phyloP scores from a whole-genome alignment of 306 rosid genomes.

The Lupinus albus region DNA sequence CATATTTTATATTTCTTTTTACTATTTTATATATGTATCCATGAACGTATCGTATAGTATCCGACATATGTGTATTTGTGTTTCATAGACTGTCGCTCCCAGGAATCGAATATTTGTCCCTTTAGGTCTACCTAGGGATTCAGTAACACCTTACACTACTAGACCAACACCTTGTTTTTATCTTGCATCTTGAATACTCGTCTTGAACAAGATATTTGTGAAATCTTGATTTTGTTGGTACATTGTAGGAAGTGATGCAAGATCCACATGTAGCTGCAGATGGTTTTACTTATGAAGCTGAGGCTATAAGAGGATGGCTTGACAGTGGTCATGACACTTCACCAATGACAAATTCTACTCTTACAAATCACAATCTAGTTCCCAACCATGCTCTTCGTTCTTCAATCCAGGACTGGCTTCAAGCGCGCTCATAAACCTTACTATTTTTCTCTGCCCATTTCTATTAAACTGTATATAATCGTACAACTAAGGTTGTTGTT shows the following conservation, averaged over 20 bases:
- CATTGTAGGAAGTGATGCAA: constrained; percentile 77
- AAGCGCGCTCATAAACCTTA: constrained; percentile 45
- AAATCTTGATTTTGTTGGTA: constrained; percentile 12
- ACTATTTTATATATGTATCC: too few species aligned
- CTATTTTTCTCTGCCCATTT: not conserved
- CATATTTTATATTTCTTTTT: too few species aligned
- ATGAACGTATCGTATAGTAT: too few species aligned
- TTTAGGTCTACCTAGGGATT: too few species aligned
- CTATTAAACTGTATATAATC: not conserved
- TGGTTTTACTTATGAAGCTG: constrained; percentile 83
- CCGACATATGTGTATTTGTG: too few species aligned
- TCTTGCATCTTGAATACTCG: too few species aligned
- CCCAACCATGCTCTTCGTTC: constrained; percentile 79
- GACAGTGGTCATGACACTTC: constrained; percentile 75
- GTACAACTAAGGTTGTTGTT: not conserved
- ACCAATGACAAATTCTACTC: constrained; percentile 72
- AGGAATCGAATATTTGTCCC: too few species aligned
- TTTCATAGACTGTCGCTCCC: too few species aligned
- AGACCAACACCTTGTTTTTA: too few species aligned
- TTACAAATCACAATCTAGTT: constrained; percentile 60
- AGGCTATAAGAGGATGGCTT: constrained; percentile 72
- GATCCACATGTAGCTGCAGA: constrained; percentile 92
- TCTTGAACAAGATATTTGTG: too few species aligned
- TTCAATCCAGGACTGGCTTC: constrained; percentile 86
- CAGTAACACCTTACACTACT: too few species aligned